Evolutionary conservation across 139 green algal genomes (phyloP).

Genomic region (Coelastrella sp.): DNA sequence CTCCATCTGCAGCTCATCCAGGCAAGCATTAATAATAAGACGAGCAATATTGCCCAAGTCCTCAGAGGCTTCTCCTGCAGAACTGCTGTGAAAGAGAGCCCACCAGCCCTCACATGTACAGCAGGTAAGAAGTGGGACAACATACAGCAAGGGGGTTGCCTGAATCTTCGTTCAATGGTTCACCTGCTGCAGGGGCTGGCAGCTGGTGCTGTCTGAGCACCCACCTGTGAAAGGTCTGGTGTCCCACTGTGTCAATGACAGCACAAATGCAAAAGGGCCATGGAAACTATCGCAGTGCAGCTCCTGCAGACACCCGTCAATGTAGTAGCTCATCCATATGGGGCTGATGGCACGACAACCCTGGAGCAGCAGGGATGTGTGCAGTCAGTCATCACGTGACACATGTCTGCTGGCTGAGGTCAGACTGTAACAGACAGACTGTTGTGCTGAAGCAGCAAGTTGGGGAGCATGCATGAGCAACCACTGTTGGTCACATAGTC

Average conservation of each 20-base stretch:
- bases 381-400: too few relatives aligned
- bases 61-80: too few relatives aligned
- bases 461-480: background rate
- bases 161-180: too few relatives aligned
- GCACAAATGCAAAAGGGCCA: slow-evolving; percentile 88
- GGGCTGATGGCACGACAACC: slow-evolving; percentile 84
- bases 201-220: background rate
- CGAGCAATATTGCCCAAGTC: too few relatives aligned
- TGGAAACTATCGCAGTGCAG: slow-evolving; percentile 83
- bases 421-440: too few relatives aligned
- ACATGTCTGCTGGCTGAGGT: too few relatives aligned
- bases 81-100: background rate
- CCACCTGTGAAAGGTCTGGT: slow-evolving; percentile 60
- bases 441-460: background rate
- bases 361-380: background rate
- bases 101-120: background rate
- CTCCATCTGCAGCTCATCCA: too few relatives aligned
- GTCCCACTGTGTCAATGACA: slow-evolving; percentile 81
- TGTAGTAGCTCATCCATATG: slow-evolving; percentile 88
- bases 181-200: too few relatives aligned
- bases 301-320: slow-evolving; percentile 71
- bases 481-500: background rate
- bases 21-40: too few relatives aligned
- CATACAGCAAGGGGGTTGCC: too few relatives aligned
- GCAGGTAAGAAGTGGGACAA: too few relatives aligned